Percentiles rank a stretch among this genome's conserved stretches.
phyloP scores from a whole-genome alignment of 345 rosid genomes.

The Aquilaria sinensis region DNA sequence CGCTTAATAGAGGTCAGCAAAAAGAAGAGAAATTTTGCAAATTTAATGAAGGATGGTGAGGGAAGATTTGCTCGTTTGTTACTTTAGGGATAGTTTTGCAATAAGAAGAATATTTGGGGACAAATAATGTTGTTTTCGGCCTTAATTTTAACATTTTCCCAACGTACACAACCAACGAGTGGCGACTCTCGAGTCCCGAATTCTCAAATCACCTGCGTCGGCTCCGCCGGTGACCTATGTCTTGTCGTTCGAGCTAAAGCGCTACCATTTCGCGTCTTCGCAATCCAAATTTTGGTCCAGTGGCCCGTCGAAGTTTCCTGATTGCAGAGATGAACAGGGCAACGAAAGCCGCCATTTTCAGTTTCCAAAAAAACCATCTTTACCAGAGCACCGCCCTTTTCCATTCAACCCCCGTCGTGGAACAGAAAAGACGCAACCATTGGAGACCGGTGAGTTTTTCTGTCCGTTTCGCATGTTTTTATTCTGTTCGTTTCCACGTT shows the following conservation, averaged over 20 bases:
- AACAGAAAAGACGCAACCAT: constrained; percentile 43
- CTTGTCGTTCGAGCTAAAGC: not conserved
- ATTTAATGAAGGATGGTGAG: no score
- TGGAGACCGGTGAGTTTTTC: constrained; percentile 35
- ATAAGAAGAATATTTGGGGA: no score
- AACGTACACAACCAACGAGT: not conserved
- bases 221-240: not conserved
- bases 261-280: not conserved
- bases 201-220: not conserved
- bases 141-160: not conserved
- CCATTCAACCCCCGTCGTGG: constrained; percentile 61
- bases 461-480: not conserved
- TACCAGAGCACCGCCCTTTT: constrained; percentile 32
- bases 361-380: constrained; percentile 24
- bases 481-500: not conserved
- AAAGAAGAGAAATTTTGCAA: no score
- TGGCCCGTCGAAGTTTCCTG: no score
- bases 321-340: constrained; percentile 33
- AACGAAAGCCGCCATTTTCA: constrained; percentile 33
- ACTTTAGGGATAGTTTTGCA: no score
- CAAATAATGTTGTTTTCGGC: no score
- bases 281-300: not conserved
- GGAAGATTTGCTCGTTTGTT: no score
- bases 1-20: no score
- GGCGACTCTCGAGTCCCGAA: not conserved